phyloP scores from a whole-genome alignment of 345 rosid species.

The Zanthoxylum bungeanum region DNA sequence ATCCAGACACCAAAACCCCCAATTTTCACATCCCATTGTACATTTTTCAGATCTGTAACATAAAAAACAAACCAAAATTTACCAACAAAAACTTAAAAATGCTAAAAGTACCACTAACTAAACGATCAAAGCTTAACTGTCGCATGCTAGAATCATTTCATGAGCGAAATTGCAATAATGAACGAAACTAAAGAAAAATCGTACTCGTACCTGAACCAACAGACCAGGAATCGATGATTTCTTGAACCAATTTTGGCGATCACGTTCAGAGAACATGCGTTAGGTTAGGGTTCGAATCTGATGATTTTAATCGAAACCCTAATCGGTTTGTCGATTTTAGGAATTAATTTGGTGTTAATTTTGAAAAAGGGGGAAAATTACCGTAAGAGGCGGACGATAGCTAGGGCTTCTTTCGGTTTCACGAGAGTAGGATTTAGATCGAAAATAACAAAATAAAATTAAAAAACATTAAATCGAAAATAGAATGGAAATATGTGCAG shows the following conservation, averaged over 20 bases:
- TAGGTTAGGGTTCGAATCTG: slow-evolving; percentile 38
- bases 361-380: slow-evolving; percentile 23
- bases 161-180: slow-evolving; percentile 14
- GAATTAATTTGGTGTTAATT: slow-evolving; percentile 33
- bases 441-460: slow-evolving; percentile 24
- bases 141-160: slow-evolving; percentile 8
- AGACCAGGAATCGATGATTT: slow-evolving; percentile 22
- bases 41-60: slow-evolving; percentile 64
- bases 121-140: slow-evolving; percentile 23
- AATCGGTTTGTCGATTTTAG: slow-evolving; percentile 27
- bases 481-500: not conserved
- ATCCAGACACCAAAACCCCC: slow-evolving; percentile 32
- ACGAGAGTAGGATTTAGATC: slow-evolving; percentile 49
- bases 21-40: slow-evolving; percentile 38
- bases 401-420: slow-evolving; percentile 70
- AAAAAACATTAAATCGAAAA: slow-evolving; percentile 12
- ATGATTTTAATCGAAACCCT: slow-evolving; percentile 41
- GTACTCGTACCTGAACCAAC: slow-evolving; percentile 39
- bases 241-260: slow-evolving; percentile 25
- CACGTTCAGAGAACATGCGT: slow-evolving; percentile 26
- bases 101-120: slow-evolving; percentile 10
- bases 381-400: slow-evolving; percentile 41
- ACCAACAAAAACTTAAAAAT: slow-evolving; percentile 16
- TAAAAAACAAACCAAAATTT: slow-evolving; percentile 19
- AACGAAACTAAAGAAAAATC: slow-evolving; percentile 14